Percentiles rank a stretch among this genome's conserved stretches.
These are phyloP conservation scores for Tetrahymena elliotti DNA, from an alignment of 73 alveolate genomes.

Conservation along the genomic window DNA sequence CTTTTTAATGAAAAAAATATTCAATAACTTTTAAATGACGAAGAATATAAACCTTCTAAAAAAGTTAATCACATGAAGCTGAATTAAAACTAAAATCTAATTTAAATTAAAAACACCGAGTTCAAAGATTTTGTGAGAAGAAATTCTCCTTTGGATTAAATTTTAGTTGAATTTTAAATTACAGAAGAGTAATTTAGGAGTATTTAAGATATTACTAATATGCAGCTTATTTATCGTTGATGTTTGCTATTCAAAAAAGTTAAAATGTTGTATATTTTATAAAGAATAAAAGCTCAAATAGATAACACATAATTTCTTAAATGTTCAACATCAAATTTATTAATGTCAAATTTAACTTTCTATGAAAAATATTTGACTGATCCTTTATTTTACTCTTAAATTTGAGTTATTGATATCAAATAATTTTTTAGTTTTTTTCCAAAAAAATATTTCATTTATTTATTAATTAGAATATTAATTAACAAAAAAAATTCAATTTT, in stretches of 20 bases:
- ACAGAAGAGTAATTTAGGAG: not conserved
- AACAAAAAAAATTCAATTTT: no score
- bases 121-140: not conserved
- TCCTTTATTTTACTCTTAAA: no score
- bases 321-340: no score
- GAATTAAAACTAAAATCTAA: not conserved
- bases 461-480: no score
- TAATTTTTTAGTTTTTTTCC: no score
- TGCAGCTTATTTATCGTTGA: not conserved
- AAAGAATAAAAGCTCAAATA: no score
- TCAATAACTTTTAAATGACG: not conserved
- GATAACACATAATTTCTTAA: no score
- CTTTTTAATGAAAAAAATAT: not conserved
- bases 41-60: not conserved
- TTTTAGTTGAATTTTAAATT: not conserved
- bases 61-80: not conserved
- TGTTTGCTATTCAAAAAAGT: not conserved
- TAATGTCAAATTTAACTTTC: no score
- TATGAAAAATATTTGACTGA: no score
- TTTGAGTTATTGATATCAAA: no score
- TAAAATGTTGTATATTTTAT: no score
- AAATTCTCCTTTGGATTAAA: not conserved
- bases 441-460: no score
- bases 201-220: not conserved
- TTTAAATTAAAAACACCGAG: not conserved